These are phyloP conservation scores for Daldinia eschscholtzii DNA, from an alignment of 2,329 filamentous ascomycete genomes.

Conservation along the genomic window DNA sequence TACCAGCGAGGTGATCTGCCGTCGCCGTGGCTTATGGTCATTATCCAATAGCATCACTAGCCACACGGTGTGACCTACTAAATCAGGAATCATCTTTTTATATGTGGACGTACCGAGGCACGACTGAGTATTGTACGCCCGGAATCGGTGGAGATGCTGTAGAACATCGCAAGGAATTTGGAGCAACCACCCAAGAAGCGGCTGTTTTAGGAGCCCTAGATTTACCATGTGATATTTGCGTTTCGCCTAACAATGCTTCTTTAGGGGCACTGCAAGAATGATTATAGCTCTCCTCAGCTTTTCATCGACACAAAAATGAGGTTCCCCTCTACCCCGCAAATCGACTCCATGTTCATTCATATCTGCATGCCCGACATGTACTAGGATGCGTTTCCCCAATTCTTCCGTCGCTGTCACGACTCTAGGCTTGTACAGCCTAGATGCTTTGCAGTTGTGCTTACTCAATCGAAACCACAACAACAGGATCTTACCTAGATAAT, in stretches of 20 bases:
- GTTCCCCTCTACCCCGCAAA: not conserved
- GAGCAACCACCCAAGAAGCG: not conserved
- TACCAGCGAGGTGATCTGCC: not conserved
- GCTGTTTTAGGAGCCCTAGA: not conserved
- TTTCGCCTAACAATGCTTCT: not conserved
- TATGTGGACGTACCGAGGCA: not conserved
- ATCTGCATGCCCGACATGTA: too few relatives aligned
- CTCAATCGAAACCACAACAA: too few relatives aligned
- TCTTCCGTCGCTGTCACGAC: too few relatives aligned
- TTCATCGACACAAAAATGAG: too few relatives aligned
- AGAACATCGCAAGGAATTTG: not conserved
- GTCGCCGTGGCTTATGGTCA: not conserved
- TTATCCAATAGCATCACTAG: constrained; percentile 25
- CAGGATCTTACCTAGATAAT: too few relatives aligned
- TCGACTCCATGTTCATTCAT: not conserved
- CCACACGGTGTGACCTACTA: constrained; percentile 20
- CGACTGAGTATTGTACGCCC: not conserved
- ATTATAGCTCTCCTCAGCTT: too few relatives aligned
- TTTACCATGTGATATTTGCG: not conserved
- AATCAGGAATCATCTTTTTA: constrained; percentile 17
- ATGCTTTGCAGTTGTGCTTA: too few relatives aligned
- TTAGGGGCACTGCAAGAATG: not conserved
- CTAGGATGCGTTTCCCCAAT: too few relatives aligned
- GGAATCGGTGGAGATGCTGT: not conserved
- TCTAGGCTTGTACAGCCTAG: too few relatives aligned